Evolutionary conservation across 2,329 filamentous ascomycete species (phyloP).

Genomic region (Paecilomyces dactylethromorphus): DNA sequence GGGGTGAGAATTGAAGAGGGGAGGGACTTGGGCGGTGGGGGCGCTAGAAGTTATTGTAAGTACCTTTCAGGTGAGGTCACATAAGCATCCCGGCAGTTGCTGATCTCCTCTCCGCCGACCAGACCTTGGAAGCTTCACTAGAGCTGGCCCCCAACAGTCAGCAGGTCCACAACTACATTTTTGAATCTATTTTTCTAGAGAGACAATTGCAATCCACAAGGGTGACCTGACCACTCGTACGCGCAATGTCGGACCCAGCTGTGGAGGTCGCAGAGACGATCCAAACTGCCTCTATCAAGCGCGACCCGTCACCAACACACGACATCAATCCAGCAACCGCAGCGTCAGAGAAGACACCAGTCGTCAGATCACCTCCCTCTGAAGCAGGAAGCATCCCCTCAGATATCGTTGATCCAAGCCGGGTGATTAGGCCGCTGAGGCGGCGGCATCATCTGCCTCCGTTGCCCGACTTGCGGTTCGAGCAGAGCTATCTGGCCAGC

Average conservation of each 20-base stretch:
- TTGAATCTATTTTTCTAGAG: not conserved
- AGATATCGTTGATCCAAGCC: constrained; percentile 37
- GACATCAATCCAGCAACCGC: constrained; percentile 77
- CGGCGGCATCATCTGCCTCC: constrained; percentile 56
- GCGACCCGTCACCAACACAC: constrained; percentile 61
- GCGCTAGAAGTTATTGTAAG: not conserved
- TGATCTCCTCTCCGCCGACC: not conserved
- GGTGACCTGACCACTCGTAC: not conserved
- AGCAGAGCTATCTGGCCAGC: constrained; percentile 94
- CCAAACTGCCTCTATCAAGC: constrained; percentile 73
- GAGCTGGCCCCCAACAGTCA: not conserved
- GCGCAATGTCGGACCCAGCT: constrained; percentile 31
- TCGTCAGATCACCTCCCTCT: constrained; percentile 34
- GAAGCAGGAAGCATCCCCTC: constrained; percentile 42
- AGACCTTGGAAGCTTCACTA: not conserved
- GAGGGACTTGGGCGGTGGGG: not conserved
- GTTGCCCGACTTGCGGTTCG: constrained; percentile 79
- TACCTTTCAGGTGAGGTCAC: not conserved
- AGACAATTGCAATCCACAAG: not conserved
- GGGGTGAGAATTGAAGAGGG: not conserved
- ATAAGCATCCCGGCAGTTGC: not conserved
- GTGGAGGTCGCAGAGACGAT: constrained; percentile 70
- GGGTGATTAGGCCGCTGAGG: constrained; percentile 26
- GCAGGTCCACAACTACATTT: not conserved
- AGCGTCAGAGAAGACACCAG: constrained; percentile 59